These are phyloP conservation scores for Dioscorea zingiberensis DNA, from an alignment of 106 monocot species.

Conservation along the genomic window DNA sequence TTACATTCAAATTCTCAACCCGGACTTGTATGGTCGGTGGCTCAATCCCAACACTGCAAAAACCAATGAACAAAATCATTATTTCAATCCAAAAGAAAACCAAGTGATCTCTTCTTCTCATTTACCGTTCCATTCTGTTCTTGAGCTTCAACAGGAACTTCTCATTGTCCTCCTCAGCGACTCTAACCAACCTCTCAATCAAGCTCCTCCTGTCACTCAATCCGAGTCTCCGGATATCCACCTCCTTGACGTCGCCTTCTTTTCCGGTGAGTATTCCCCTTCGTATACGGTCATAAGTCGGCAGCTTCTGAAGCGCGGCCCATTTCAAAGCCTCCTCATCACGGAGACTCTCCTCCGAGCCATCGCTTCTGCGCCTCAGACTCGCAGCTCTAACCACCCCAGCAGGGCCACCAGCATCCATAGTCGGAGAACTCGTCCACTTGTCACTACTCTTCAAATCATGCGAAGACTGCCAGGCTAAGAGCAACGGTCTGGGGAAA, in stretches of 20 bases:
- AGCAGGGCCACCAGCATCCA: too few species aligned
- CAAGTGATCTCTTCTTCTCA: too few species aligned
- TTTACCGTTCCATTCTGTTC: slow-evolving; percentile 20
- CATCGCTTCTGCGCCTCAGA: too few species aligned
- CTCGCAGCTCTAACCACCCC: too few species aligned
- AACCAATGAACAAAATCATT: not conserved
- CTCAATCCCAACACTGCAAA: slow-evolving; percentile 50
- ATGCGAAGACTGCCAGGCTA: too few species aligned
- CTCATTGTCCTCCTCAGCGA: slow-evolving; percentile 50
- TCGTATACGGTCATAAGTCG: slow-evolving; percentile 33
- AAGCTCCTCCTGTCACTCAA: slow-evolving; percentile 26
- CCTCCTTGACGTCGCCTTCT: slow-evolving; percentile 9
- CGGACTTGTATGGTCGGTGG: slow-evolving; percentile 54
- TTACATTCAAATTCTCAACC: slow-evolving; percentile 33
- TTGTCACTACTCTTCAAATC: too few species aligned
- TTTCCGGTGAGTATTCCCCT: slow-evolving; percentile 23
- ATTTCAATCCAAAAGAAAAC: not conserved
- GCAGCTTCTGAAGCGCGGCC: slow-evolving; percentile 41
- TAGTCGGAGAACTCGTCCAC: too few species aligned
- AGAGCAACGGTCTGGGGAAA: too few species aligned
- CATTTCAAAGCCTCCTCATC: slow-evolving; percentile 38
- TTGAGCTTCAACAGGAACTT: slow-evolving; percentile 39
- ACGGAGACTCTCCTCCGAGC: too few species aligned
- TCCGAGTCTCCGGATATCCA: slow-evolving; percentile 24
- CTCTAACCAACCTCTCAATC: slow-evolving; percentile 33